Evolutionary conservation across 75 land plant genomes (phyloP).

Genomic region (Picea sitchensis): DNA sequence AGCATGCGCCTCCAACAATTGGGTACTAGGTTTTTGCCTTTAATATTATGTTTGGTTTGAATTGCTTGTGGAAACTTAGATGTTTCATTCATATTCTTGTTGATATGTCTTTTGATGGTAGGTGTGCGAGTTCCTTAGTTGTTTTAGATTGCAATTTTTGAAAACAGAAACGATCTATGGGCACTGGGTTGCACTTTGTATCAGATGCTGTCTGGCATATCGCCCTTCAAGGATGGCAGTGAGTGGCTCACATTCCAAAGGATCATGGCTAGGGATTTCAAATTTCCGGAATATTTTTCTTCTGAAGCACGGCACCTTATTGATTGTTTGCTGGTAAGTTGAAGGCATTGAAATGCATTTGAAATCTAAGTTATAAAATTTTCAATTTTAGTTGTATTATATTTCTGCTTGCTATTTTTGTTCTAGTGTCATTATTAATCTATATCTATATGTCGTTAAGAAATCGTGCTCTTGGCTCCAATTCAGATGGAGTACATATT

Average conservation of each 20-base stretch:
- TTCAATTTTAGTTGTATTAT: constrained; percentile 1
- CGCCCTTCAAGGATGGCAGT: constrained; percentile 99
- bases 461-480: neutral
- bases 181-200: constrained; percentile 97
- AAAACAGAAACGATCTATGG: constrained; percentile 94
- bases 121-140: neutral
- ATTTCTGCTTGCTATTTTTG: neutral
- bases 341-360: neutral
- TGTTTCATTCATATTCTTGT: neutral
- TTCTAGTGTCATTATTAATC: neutral
- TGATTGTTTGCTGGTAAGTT: constrained; percentile 70
- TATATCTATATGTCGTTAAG: neutral
- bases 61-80: neutral
- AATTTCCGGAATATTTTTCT: constrained; percentile 81
- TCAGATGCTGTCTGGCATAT: constrained; percentile 96
- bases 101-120: neutral
- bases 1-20: constrained; percentile 76
- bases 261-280: constrained; percentile 80
- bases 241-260: constrained; percentile 98
- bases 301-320: constrained; percentile 87
- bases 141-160: constrained; percentile 9
- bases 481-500: neutral
- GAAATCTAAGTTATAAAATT: neutral
- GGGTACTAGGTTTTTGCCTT: constrained; percentile 42
- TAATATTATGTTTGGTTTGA: neutral